Base-by-base conservation (phyloP, 495 filamentous ascomycete species). In the Podospora bellae-mahoneyi region DNA sequence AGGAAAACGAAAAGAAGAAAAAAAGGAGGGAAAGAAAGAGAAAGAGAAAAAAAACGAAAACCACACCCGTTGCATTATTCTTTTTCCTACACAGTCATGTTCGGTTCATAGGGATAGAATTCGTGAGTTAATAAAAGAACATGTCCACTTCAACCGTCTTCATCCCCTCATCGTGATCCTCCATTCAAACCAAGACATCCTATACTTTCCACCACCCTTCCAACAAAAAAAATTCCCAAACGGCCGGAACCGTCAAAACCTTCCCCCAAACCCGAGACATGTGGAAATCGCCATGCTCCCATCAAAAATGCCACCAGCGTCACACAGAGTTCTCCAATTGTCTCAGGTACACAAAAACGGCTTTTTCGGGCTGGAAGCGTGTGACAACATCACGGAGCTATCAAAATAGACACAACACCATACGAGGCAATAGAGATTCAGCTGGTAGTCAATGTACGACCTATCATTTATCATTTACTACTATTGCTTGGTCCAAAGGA, bases 231-330 rank as follows among this genome's bases (percentile, higher is more conserved):
- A 6, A 30, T 30, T 7, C 18, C 58, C 58, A 62, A 62, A 62
- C 59, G 59, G 59, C 59, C 59, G 59, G 59, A 62, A 62, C 27
- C 59, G 59, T 62, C 23, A 62, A 32, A 32, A n/a, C 18, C 20
- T 5, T 20, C 55, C 20, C 9, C 1, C 9, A 58, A 26, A 58
- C 18, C 19, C 6, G 18, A 58, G 39, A 48, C 39, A 48, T 48
- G 39, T 48, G 9, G 39, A 48, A 48, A 10, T 48, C 15, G 39
- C 39, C 7, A 48, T 48, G 39, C 30, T 32, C 30, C 30, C 30
- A 32, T 32, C 30, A 32, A 32, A 32, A 32, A 32, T 32, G 30
- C 30, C 30, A 32, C 30, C 4, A 32, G 30, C 13, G 7, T 10
- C 39, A 48, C 39, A 16, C 39, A 16, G 7, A 18, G 9, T 48